Evolutionary conservation across 2,329 filamentous ascomycete genomes (phyloP).

Genomic region (Exophiala dermatitidis): DNA sequence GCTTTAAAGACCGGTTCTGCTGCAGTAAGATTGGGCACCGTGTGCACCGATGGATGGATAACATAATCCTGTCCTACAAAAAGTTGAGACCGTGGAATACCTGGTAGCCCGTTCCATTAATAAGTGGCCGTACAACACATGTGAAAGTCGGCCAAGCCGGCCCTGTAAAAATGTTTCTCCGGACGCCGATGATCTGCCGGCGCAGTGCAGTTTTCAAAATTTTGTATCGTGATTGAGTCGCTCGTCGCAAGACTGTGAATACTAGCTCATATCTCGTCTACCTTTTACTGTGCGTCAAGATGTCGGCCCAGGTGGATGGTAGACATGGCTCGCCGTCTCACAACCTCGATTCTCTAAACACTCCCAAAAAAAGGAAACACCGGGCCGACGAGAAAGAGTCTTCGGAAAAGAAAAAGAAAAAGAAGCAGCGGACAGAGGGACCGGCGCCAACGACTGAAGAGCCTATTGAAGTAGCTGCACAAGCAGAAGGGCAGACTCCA

Average conservation of each 20-base stretch:
- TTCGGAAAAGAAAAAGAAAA: conserved; percentile 21
- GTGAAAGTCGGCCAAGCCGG: not conserved
- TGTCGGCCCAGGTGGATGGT: conserved; percentile 11
- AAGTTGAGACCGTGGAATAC: too few relatives aligned
- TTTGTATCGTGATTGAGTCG: not conserved
- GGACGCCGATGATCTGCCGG: not conserved
- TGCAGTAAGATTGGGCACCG: too few relatives aligned
- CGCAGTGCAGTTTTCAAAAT: not conserved
- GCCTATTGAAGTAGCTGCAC: not conserved
- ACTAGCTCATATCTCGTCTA: too few relatives aligned
- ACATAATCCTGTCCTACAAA: too few relatives aligned
- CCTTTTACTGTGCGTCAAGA: not conserved
- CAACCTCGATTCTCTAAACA: conserved; percentile 1
- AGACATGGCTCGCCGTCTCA: conserved; percentile 1
- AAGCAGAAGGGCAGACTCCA: not conserved
- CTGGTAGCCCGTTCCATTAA: too few relatives aligned
- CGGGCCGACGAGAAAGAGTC: conserved; percentile 16
- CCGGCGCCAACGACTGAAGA: not conserved
- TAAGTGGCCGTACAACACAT: too few relatives aligned
- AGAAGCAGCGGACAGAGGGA: conserved; percentile 12
- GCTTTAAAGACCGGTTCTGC: too few relatives aligned
- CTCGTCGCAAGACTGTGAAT: not conserved
- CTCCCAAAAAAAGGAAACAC: conserved; percentile 23
- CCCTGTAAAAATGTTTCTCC: not conserved
- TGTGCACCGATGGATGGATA: too few relatives aligned